Evolutionary conservation across 2,329 filamentous ascomycete species (phyloP).

Genomic region (Nannizziopsis barbatae): DNA sequence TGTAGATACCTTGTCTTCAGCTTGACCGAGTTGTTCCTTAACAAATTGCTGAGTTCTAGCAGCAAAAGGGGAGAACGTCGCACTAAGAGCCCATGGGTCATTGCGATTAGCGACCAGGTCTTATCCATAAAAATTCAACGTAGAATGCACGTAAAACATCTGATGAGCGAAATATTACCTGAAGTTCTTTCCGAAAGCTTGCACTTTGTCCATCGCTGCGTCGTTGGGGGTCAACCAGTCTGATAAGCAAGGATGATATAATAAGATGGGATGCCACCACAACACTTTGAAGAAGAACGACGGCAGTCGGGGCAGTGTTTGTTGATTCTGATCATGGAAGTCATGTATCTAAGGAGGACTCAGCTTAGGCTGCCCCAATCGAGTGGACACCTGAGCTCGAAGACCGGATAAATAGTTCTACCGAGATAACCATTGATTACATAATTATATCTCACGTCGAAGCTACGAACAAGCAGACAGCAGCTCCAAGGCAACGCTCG

Average conservation of each 20-base stretch:
- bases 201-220: constrained; percentile 53
- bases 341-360: neutral
- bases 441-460: too few species aligned
- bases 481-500: too few species aligned
- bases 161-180: constrained; percentile 35
- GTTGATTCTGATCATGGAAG: neutral
- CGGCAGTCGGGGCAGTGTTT: too few species aligned
- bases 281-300: too few species aligned
- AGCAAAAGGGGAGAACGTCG: constrained; percentile 81
- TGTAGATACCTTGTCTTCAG: constrained; percentile 68
- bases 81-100: constrained; percentile 40
- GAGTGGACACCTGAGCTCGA: too few species aligned
- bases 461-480: too few species aligned
- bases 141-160: constrained; percentile 10
- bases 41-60: constrained; percentile 93
- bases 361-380: too few species aligned
- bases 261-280: too few species aligned
- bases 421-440: too few species aligned
- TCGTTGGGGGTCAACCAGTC: neutral
- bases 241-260: neutral
- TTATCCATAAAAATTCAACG: constrained; percentile 21
- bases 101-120: neutral
- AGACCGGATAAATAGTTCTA: too few species aligned
- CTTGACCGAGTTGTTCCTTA: constrained; percentile 92
- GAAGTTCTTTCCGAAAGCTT: constrained; percentile 60